phyloP scores from a whole-genome alignment of 371 early-diverging fungal species.

The Saksenaea vasiformis region DNA sequence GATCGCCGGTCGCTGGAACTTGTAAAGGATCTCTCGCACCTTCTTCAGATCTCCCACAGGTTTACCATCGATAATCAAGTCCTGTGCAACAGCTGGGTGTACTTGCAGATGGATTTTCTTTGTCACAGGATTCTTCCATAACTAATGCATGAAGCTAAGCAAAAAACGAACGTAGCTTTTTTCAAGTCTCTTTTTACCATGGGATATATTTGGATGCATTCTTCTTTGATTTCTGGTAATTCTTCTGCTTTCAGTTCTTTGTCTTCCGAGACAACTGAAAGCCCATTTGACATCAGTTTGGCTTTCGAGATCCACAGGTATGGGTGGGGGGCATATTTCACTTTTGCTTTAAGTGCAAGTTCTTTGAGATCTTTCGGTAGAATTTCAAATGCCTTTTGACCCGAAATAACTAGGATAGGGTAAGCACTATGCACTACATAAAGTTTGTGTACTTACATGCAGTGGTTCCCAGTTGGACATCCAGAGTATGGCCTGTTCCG shows the following conservation, averaged over 20 bases:
- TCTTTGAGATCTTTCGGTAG: constrained; percentile 48
- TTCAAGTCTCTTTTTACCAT: constrained; percentile 31
- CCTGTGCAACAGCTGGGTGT: constrained; percentile 48
- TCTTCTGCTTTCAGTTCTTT: constrained; percentile 39
- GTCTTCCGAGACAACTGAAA: constrained; percentile 51
- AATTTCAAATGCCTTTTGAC: constrained; percentile 50
- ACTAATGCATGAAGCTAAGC: constrained; percentile 12
- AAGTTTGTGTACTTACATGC: constrained; percentile 39
- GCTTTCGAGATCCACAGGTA: constrained; percentile 58
- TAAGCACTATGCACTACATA: not conserved
- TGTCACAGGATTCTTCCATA: constrained; percentile 56
- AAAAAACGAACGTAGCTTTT: not conserved
- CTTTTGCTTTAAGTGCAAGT: constrained; percentile 47
- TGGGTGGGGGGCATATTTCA: constrained; percentile 53
- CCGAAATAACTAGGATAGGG: constrained; percentile 42
- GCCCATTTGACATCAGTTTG: constrained; percentile 34
- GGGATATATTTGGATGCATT: constrained; percentile 47
- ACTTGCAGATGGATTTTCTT: constrained; percentile 52
- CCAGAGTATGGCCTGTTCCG: constrained; percentile 38
- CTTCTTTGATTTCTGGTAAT: constrained; percentile 41
- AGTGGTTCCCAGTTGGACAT: constrained; percentile 53
- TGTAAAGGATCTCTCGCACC: constrained; percentile 44
- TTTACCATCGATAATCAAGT: constrained; percentile 54
- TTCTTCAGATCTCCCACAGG: constrained; percentile 47
- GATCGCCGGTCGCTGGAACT: constrained; percentile 48